phyloP scores from a whole-genome alignment of 176 grass and related monocot genomes.

The Areca catechu region DNA sequence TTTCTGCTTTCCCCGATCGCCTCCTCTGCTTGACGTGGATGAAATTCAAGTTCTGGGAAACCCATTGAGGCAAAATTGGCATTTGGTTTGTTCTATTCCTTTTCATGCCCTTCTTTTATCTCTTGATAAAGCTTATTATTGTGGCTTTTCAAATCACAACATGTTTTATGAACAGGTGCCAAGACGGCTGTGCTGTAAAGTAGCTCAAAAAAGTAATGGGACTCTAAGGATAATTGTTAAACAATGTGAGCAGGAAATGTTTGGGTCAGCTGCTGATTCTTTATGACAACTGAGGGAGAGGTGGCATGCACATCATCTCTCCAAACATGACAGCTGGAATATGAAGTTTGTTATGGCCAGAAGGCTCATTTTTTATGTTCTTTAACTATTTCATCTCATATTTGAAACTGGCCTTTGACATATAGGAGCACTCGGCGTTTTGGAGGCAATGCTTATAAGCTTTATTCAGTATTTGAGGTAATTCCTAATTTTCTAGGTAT shows the following conservation, averaged over 20 bases:
- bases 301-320: slow-evolving; percentile 34
- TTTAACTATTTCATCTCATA: slow-evolving; percentile 39
- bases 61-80: slow-evolving; percentile 81
- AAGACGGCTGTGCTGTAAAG: slow-evolving; percentile 66
- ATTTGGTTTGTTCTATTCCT: slow-evolving; percentile 66
- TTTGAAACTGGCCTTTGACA: slow-evolving; percentile 26
- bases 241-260: slow-evolving; percentile 60
- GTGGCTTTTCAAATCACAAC: no score
- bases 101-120: background rate
- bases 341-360: slow-evolving; percentile 21
- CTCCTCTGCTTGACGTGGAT: slow-evolving; percentile 58
- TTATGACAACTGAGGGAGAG: slow-evolving; percentile 44
- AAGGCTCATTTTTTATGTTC: background rate
- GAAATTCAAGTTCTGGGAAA: slow-evolving; percentile 58
- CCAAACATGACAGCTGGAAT: slow-evolving; percentile 30
- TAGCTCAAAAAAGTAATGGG: slow-evolving; percentile 49
- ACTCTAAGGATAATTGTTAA: slow-evolving; percentile 63
- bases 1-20: slow-evolving; percentile 72
- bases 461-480: slow-evolving; percentile 42
- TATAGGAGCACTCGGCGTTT: slow-evolving; percentile 21
- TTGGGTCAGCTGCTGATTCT: slow-evolving; percentile 79
- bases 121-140: background rate
- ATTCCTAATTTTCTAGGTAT: slow-evolving; percentile 31
- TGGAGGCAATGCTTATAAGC: slow-evolving; percentile 25
- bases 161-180: slow-evolving; percentile 42